These are phyloP conservation scores for Gentiana dahurica DNA, from an alignment of 257 asterid genomes.

Conservation along the genomic window DNA sequence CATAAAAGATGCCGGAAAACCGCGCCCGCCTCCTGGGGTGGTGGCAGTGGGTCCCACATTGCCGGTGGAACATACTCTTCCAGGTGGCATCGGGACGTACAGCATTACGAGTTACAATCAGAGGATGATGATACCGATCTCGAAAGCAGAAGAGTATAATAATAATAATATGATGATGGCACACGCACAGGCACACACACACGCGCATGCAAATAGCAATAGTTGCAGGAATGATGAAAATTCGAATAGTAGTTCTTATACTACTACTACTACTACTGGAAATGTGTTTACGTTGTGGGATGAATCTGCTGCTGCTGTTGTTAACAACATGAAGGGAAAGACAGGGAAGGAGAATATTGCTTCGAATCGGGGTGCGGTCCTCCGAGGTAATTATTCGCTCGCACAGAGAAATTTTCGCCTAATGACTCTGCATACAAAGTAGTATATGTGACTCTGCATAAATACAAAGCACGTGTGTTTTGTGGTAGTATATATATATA, in stretches of 20 bases:
- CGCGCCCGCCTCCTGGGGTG: slow-evolving; percentile 12
- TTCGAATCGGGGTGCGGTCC: slow-evolving; percentile 29
- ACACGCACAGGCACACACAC: no score
- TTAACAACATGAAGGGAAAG: slow-evolving; percentile 54
- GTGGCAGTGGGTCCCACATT: slow-evolving; percentile 24
- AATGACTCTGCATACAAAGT: no score
- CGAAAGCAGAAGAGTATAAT: slow-evolving; percentile 34
- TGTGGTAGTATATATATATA: no score
- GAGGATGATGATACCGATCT: slow-evolving; percentile 24
- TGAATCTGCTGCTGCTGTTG: slow-evolving; percentile 39
- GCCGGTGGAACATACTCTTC: slow-evolving; percentile 50
- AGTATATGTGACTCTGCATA: no score
- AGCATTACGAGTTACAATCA: slow-evolving; percentile 67
- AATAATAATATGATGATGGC: slow-evolving; percentile 25
- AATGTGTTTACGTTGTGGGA: slow-evolving; percentile 81
- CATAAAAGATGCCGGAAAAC: slow-evolving; percentile 34
- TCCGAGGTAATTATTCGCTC: no score
- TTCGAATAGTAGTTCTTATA: slow-evolving; percentile 54
- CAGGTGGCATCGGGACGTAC: slow-evolving; percentile 80
- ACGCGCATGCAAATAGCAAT: slow-evolving; percentile 41
- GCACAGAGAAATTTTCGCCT: no score
- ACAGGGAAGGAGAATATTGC: slow-evolving; percentile 96
- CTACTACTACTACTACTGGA: slow-evolving; percentile 24
- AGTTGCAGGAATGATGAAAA: slow-evolving; percentile 35
- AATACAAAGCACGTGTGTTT: no score